phyloP scores from a whole-genome alignment of 2,329 filamentous ascomycete species.

The Cordyceps tenuipes region DNA sequence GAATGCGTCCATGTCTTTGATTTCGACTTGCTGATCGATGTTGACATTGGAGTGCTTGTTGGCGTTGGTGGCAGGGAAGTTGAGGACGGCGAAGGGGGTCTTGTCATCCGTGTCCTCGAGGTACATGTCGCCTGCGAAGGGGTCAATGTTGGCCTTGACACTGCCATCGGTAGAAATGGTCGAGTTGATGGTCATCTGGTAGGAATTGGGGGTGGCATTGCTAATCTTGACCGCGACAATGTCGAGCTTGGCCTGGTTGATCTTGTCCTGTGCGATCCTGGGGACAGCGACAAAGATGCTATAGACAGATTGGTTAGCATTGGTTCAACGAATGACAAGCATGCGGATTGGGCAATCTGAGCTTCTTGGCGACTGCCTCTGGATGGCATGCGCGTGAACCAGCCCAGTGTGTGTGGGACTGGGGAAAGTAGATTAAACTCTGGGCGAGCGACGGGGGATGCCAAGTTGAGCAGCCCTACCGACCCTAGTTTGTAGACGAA shows the following conservation, averaged over 20 bases:
- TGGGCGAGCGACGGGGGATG: not conserved
- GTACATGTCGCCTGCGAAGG: conserved; percentile 46
- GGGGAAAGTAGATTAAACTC: not conserved
- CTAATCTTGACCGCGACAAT: conserved; percentile 49
- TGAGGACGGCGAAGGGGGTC: conserved; percentile 40
- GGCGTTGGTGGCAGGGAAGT: conserved; percentile 44
- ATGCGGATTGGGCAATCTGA: not conserved
- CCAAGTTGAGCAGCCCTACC: not conserved
- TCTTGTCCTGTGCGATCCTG: conserved; percentile 47
- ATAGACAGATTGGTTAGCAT: not conserved
- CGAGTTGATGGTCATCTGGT: conserved; percentile 47
- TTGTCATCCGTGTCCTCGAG: conserved; percentile 41
- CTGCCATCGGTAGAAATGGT: conserved; percentile 44
- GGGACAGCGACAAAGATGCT: conserved; percentile 50
- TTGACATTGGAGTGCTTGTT: conserved; percentile 43
- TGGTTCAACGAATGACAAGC: not conserved
- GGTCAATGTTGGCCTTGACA: conserved; percentile 42
- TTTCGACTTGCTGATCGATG: conserved; percentile 38
- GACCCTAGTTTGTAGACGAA: not conserved
- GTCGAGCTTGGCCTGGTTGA: conserved; percentile 44
- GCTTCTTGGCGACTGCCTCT: not conserved
- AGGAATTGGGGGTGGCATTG: conserved; percentile 34
- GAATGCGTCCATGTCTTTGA: conserved; percentile 40
- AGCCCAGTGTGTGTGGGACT: not conserved
- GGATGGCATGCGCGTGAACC: not conserved